A percentile compares a stretch with the other conserved stretches of the same genome.
Evolutionary conservation across 352 stramenopile genomes (phyloP).

Genomic region (Phytopythium boreale): DNA sequence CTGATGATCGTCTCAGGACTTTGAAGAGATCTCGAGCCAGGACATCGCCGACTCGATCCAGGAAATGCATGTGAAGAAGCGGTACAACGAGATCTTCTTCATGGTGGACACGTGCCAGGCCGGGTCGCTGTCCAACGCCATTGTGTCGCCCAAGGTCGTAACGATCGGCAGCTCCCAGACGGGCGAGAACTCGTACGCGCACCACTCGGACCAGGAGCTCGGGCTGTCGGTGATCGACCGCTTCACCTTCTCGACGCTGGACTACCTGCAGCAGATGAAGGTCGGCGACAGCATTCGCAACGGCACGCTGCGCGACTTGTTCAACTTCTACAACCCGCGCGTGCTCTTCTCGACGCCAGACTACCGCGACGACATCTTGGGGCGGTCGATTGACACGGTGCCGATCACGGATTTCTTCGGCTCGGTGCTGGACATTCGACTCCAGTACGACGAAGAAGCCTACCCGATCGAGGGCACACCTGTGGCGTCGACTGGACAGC

Average conservation of each 20-base stretch:
- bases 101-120: conserved; percentile 98
- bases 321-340: conserved; percentile 80
- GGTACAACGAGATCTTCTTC: conserved; percentile 96
- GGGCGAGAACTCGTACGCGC: conserved; percentile 95
- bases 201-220: conserved; percentile 84
- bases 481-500: not conserved
- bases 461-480: conserved; percentile 61
- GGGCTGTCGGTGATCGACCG: conserved; percentile 87
- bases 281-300: conserved; percentile 69
- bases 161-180: conserved; percentile 91
- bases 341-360: conserved; percentile 83
- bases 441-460: conserved; percentile 66
- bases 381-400: conserved; percentile 62
- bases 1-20: conserved; percentile 52
- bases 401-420: conserved; percentile 89
- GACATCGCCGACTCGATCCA: conserved; percentile 92
- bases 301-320: conserved; percentile 63
- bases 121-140: conserved; percentile 87
- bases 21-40: conserved; percentile 95
- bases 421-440: conserved; percentile 78
- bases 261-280: conserved; percentile 87
- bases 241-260: conserved; percentile 87
- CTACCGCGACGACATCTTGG: conserved; percentile 72
- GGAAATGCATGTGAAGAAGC: conserved; percentile 93
- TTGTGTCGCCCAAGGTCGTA: conserved; percentile 89